phyloP scores from a whole-genome alignment of 202 grass and related monocot species.

The Musa balbisiana region DNA sequence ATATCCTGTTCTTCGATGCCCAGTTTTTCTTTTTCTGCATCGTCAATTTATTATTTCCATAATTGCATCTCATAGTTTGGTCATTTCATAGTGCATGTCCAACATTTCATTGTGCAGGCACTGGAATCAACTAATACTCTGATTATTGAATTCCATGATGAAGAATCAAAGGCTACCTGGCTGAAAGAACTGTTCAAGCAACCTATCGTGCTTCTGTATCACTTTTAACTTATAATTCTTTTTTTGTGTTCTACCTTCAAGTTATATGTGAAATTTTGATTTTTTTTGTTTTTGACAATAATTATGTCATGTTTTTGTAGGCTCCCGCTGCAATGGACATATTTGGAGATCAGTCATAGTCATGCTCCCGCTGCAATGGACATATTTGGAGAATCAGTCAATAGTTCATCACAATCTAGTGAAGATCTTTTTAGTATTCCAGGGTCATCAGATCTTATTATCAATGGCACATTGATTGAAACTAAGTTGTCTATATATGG shows the following conservation, averaged over 20 bases:
- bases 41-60: neutral
- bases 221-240: conserved; percentile 10
- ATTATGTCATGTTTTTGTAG: conserved; percentile 33
- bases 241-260: neutral
- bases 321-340: conserved; percentile 67
- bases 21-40: neutral
- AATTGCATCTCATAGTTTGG: conserved; percentile 1
- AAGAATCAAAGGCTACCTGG: conserved; percentile 74
- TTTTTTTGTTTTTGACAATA: conserved; percentile 15
- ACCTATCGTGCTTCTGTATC: conserved; percentile 94
- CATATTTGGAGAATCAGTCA: conserved; percentile 61
- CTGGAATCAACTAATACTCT: conserved; percentile 82
- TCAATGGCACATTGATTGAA: conserved; percentile 87
- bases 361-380: too few relatives aligned
- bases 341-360: conserved; percentile 54
- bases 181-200: conserved; percentile 69
- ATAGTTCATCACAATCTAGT: conserved; percentile 38
- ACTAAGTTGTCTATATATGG: conserved; percentile 80
- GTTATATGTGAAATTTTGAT: conserved; percentile 13
- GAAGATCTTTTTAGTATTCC: conserved; percentile 56
- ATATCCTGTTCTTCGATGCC: neutral
- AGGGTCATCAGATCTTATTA: conserved; percentile 77
- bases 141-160: conserved; percentile 67
- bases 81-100: conserved; percentile 9
- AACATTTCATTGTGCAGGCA: conserved; percentile 45